Conservation (phyloP, 345 rosid species). For the Linum lewisii region DNA sequence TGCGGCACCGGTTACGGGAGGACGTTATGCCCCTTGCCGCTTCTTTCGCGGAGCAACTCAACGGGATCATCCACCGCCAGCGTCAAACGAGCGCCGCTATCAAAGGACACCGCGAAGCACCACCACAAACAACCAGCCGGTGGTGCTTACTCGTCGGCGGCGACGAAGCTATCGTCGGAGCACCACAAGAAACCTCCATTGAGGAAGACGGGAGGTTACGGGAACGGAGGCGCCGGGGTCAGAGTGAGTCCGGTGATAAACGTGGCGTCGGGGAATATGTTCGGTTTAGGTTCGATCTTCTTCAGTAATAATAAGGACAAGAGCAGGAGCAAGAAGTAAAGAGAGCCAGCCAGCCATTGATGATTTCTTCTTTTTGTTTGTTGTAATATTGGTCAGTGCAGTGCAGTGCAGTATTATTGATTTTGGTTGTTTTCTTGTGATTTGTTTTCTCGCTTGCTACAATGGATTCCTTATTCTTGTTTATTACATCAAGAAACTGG, state of each 20-base stretch:
- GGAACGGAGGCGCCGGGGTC: conserved; percentile 22
- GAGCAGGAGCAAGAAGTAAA: conserved; percentile 46
- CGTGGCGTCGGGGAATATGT: conserved; percentile 55
- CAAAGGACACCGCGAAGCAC: conserved; percentile 30
- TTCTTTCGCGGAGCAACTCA: conserved; percentile 62
- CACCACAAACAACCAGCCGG: conserved; percentile 36
- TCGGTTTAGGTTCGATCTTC: conserved; percentile 66
- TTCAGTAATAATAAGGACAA: conserved; percentile 41
- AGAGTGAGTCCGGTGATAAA: conserved; percentile 58
- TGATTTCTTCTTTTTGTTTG: not conserved
- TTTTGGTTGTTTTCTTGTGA: not conserved
- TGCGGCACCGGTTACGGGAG: conserved; percentile 64
- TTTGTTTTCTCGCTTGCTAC: not conserved
- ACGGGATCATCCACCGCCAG: conserved; percentile 43
- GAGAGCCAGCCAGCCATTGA: not conserved
- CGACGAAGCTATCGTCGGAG: conserved; percentile 7
- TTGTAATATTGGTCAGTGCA: not conserved
- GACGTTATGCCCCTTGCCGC: conserved; percentile 67
- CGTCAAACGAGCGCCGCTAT: conserved; percentile 25
- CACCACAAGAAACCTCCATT: conserved; percentile 62
- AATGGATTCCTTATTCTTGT: not conserved
- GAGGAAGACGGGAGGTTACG: conserved; percentile 48
- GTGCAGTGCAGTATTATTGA: not conserved
- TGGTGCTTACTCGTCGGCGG: conserved; percentile 14
- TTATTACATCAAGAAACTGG: not conserved